Evolutionary conservation across 1,284 basidiomycete genomes (phyloP), one percentile per base, ranked within the genome.

Genomic region (Malassezia japonica): DNA sequence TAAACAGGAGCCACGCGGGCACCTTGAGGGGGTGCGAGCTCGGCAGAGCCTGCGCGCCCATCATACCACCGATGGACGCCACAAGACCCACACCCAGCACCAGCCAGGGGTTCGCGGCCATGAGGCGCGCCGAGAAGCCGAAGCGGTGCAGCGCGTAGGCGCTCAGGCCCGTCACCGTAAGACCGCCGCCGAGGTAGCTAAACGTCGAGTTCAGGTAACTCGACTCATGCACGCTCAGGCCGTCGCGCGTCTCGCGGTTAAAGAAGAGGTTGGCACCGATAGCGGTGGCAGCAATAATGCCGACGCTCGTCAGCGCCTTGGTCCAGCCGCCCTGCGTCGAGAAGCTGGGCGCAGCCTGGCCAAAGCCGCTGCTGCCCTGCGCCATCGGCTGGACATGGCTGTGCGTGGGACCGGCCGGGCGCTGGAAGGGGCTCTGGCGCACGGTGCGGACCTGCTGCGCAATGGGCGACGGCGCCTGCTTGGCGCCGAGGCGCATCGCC

Each of bases 21-120:
- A 60, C 56, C 64, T 70, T 72, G 81, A 59, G 43, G 1, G 70
- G 67, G 36, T 63, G 60, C 47, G 55, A 62, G n/a, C 66, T 60
- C 16, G 63, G 61, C 21, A 71, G 58, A 38, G 67, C 55, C 49
- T 69, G 70, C 25, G 69, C 67, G 20, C 71, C 70, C 25, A 72
- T 57, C 72, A 76, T 76, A 20, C 63, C 61, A 18, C 73, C 75
- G 41, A 77, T 75, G n/a, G 64, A 70, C 31, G 61, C 63, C 29
- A 80, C 84, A 28, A 90, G 79, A 70, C 86, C 84, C 9, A 61
- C 82, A 59, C 86, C 88, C 28, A 89, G 79, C 3, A 90, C 85
- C 31, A 86, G 74, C 87, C 85, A 91, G 45, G 88, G 88, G 74
- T 89, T 91, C 36, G 67, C 61, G 4, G 83, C 76, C 87, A 91